Base-by-base conservation (phyloP, 2,329 filamentous ascomycete genomes). In the Penicillium sp. region DNA sequence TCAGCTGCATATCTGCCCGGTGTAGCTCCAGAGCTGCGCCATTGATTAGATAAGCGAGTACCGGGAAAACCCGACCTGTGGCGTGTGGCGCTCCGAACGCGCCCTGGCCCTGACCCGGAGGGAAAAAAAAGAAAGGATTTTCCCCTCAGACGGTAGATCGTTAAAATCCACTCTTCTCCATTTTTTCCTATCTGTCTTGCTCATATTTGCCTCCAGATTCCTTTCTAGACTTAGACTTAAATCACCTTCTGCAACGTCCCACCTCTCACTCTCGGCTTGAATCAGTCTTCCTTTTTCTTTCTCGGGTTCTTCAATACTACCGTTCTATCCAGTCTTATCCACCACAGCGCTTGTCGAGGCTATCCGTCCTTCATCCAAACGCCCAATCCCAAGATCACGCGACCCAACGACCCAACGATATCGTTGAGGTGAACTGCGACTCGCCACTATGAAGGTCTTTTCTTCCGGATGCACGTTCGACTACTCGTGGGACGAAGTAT, bases 401-500 rank as follows among this genome's bases (percentile, higher is more conserved):
- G 29, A 45, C 39, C 48, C n/a, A 35, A 31, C 48, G 29, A 45
- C 39, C 48, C n/a, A 35, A 31, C 31, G 8, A 16, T 13, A 25
- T 50, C 12, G 16, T 50, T 35, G 21, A 50, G 16, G 39, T 45
- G 21, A 44, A 27, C 16, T 12, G 5, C 21, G 16, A 55, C 54
- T 31, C 67, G 51, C 51, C 65, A 77, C 56, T 50, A 97, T 99
- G 94, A 96, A 95, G 83, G 90, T 97, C 77, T 97, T 97, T 71
- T 90, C 90, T 65, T 95, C 91, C 69, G 80, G 82, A 38, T 90
- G 91, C 76, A 91, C 91, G 58, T 99, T 95, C 78, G 84, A 96
- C 79, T 99, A 99, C 82, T 96, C 93, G 44, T 99, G 94, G 94
- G 91, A 96, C 70, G 93, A 97, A 75, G 94, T 99, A 35, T 96